Conservation (phyloP, 306 rosid genomes). For the Glycine latifolia region DNA sequence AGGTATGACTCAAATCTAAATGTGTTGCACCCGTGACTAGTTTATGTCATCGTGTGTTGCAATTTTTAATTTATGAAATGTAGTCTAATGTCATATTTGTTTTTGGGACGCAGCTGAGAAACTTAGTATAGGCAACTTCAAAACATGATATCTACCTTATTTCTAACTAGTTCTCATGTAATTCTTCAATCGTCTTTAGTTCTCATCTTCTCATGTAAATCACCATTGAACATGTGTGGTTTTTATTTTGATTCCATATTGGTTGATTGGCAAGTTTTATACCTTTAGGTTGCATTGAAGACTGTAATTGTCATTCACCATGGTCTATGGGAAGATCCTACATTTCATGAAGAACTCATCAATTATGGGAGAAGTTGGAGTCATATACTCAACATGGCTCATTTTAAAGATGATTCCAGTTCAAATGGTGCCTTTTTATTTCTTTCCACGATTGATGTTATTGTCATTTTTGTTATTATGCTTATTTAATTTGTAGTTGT, state of each 20-base stretch:
- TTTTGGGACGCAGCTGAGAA: no score
- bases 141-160: no score
- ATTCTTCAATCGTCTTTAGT: constrained; percentile 21
- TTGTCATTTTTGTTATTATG: not conserved
- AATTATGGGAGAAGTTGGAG: constrained; percentile 96
- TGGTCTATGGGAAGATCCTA: constrained; percentile 97
- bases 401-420: constrained; percentile 98
- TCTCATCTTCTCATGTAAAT: not conserved
- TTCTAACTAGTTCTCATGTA: not conserved
- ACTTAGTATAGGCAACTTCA: no score
- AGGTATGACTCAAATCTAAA: no score
- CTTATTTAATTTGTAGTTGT: constrained; percentile 30
- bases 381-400: constrained; percentile 98
- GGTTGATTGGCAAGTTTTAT: constrained; percentile 45
- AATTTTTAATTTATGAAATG: no score
- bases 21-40: no score
- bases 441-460: constrained; percentile 28
- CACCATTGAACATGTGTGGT: constrained; percentile 5
- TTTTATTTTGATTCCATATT: constrained; percentile 30
- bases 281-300: constrained; percentile 86
- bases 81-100: no score
- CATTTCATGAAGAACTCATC: constrained; percentile 95
- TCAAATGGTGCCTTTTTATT: constrained; percentile 73
- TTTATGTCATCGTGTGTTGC: no score
- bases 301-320: constrained; percentile 95